Evolutionary conservation across 1,284 basidiomycete species (phyloP), one percentile per base, ranked within the genome.

Genomic region (Leccinum angustisporum): DNA sequence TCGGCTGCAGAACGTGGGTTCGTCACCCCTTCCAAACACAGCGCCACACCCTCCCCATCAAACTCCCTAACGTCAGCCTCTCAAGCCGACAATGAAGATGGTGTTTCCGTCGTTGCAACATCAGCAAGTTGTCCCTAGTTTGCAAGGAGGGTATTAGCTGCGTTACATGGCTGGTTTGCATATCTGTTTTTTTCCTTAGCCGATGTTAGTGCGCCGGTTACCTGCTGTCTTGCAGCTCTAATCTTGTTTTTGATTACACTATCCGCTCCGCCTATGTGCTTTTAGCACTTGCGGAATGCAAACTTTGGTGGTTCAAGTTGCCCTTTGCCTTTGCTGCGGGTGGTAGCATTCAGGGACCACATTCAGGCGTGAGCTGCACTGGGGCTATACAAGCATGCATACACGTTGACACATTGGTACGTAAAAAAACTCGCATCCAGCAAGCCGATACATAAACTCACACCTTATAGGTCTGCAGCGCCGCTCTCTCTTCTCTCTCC

Each of bases 41-140:
- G 79, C 84, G 51, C 68, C 79, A 13, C 25, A 68, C 3, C 72
- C 80, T 5, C 25, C 70, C 4, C 72, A 75, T 14, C 81, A 82
- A 59, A n/a, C n/a, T 85, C 2, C 81, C 85, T n/a, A n/a, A 2
- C 80, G 85, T 25, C 76, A 82, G 21, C 78, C 83, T 5, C 80
- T 86, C 64, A 81, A 84, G 5, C 81, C 84, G 9, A 80, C 79
- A 48, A 77, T 83, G 76, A 76, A 77, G 38, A 80, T 85, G 69
- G 77, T 83, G 33, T 87, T 86, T 13, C 86, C 87, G n/a, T 85
- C 85, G 54, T 66, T 87, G 64, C 86, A 85, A 72, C 83, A 86
- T 63, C 84, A 87, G 66, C 84, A 87, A 67, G 69, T 71, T 40
- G 76, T 81, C 10, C 76, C 80, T 13, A 77, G 76, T 62, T 78